These are phyloP conservation scores for Eremochloa ophiuroides DNA, from an alignment of 176 grass and related monocot genomes.

Conservation along the genomic window DNA sequence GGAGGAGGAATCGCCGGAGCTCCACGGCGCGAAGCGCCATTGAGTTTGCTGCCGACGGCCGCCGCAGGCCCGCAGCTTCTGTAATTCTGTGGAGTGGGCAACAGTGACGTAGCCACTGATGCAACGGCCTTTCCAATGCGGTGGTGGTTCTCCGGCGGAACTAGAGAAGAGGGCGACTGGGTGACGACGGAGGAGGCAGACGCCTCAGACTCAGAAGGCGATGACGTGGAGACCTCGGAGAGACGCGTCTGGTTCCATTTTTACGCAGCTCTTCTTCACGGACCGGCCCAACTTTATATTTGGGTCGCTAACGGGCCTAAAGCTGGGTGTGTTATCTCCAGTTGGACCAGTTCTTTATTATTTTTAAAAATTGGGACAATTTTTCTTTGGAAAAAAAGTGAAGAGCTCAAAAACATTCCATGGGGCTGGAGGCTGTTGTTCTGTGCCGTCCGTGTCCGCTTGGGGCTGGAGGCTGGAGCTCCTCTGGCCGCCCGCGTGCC, in stretches of 20 bases:
- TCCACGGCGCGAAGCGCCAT: constrained; percentile 57
- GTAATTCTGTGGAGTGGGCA: not conserved
- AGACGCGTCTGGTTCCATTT: not conserved
- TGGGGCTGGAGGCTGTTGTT: not conserved
- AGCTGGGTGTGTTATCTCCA: not conserved
- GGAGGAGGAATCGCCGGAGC: constrained; percentile 35
- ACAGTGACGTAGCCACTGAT: constrained; percentile 2
- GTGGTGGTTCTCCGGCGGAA: too few species aligned
- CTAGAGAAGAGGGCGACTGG: not conserved
- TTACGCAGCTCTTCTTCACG: not conserved
- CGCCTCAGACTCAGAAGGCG: not conserved
- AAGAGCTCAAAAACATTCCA: too few species aligned
- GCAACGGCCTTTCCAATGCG: not conserved
- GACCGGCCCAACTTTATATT: not conserved
- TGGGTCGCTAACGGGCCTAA: not conserved
- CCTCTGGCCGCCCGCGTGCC: not conserved
- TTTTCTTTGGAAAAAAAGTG: too few species aligned
- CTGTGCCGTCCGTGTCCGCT: too few species aligned
- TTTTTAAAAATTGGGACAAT: too few species aligned
- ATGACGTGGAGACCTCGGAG: constrained; percentile 1
- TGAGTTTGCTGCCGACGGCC: not conserved
- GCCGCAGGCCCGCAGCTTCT: not conserved
- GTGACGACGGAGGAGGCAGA: not conserved
- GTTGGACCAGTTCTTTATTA: too few species aligned
- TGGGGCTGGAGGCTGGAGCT: not conserved